phyloP scores from a whole-genome alignment of 371 early-diverging fungal genomes.

The Saksenaea oblongispora region DNA sequence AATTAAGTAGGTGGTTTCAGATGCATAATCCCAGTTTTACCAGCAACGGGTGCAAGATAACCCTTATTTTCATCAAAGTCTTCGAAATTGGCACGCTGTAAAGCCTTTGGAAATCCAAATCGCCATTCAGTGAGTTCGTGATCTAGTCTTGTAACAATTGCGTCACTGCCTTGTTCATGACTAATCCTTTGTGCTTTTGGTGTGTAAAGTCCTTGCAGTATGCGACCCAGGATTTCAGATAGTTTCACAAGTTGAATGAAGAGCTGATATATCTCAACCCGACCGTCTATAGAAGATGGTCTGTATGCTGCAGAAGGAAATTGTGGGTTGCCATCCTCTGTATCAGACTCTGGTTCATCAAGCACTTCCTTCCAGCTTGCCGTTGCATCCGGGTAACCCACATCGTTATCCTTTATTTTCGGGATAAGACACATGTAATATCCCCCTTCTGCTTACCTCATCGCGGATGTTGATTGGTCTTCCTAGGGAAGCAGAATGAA shows the following conservation, averaged over 20 bases:
- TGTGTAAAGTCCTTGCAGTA: constrained; percentile 46
- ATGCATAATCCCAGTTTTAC: constrained; percentile 18
- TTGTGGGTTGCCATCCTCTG: constrained; percentile 11
- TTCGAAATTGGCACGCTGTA: constrained; percentile 20
- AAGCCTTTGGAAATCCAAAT: constrained; percentile 37
- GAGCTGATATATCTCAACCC: constrained; percentile 36
- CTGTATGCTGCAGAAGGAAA: constrained; percentile 40
- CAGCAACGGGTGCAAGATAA: constrained; percentile 40
- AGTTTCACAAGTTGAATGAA: constrained; percentile 47
- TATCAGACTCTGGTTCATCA: constrained; percentile 31
- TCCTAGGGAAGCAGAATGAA: constrained; percentile 44
- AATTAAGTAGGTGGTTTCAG: background rate
- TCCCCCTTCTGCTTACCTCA: constrained; percentile 22
- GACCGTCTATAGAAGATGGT: constrained; percentile 20
- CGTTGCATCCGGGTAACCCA: constrained; percentile 37
- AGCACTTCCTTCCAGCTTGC: constrained; percentile 43
- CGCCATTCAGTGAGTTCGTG: constrained; percentile 50
- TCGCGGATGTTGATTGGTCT: constrained; percentile 49
- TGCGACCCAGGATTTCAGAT: constrained; percentile 44
- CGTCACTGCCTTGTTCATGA: constrained; percentile 42
- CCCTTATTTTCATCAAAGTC: constrained; percentile 19
- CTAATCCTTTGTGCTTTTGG: constrained; percentile 42
- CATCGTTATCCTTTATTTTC: constrained; percentile 40
- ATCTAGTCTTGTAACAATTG: constrained; percentile 42
- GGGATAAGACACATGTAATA: background rate